Evolutionary conservation across 2,329 filamentous ascomycete genomes (phyloP), one percentile per base, ranked within the genome.

Genomic region (Lachnellula occidentalis): DNA sequence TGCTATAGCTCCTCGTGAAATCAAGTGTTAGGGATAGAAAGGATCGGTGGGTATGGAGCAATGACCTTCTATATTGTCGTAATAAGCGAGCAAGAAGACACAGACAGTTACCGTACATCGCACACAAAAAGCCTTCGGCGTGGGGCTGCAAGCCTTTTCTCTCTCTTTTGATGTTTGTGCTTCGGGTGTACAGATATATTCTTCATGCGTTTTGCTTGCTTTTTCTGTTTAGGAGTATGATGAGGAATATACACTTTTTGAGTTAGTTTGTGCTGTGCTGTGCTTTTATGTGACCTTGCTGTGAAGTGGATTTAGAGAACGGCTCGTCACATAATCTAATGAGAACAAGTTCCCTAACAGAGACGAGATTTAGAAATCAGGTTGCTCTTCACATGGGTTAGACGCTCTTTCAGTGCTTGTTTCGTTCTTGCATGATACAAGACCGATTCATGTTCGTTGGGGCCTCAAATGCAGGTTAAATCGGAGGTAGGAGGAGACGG

Each of bases 1-100:
- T 99, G 58, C 85, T 99, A 71, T 99, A 82, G 56, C 45, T 19
- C 5, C 47, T 46, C 15, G 31, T 11, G 7, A 15, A 5, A 11
- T 34, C 8, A 43, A 15, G 41, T 34, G 34, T 15, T 36, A 31
- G 34, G 37, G 22, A 49, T 31, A 21, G 17, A 54, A 46, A 34
- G 47, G 31, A 45, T 42, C 19, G 21, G 48, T 37, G 15, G 49
- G 24, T 45, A 49, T 27, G 43, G 34, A 43, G 36, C 36, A 43
- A 50, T 31, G 49, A 48, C 53, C 57, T 61, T 65, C 59, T 60
- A 57, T 57, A 55, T 59, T 63, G 61, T 63, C 60, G 54, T 66
- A 66, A 62, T 64, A 63, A 41, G 51, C 51, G 56, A 51, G 50
- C 46, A 39, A 46, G 47, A 36, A 48, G 31, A 46, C 17, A 27